These are phyloP conservation scores for Cyberlindnera veronae DNA, from an alignment of 805 yeast genomes.

Conservation along the genomic window DNA sequence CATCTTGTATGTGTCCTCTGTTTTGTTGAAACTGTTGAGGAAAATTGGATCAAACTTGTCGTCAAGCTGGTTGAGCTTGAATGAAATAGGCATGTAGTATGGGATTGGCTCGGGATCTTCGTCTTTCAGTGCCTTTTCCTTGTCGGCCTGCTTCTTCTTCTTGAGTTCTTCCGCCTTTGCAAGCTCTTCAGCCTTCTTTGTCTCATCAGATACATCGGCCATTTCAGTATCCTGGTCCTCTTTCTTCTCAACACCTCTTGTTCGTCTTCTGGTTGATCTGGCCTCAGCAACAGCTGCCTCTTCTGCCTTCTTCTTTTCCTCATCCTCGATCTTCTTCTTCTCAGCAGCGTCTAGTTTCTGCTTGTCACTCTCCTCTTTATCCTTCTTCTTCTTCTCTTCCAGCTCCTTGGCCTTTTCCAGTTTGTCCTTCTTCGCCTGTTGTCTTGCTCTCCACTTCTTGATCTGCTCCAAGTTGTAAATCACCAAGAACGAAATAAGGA, in stretches of 20 bases:
- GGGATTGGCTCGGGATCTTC: slow-evolving; percentile 35
- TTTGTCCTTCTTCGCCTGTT: slow-evolving; percentile 19
- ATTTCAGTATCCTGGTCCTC: neutral
- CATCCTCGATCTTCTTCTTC: slow-evolving; percentile 13
- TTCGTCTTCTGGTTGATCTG: slow-evolving; percentile 13
- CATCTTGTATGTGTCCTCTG: slow-evolving; percentile 49
- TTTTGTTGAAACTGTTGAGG: slow-evolving; percentile 57
- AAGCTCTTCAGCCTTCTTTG: neutral
- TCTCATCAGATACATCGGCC: neutral
- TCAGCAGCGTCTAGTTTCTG: slow-evolving; percentile 12
- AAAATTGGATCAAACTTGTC: slow-evolving; percentile 60
- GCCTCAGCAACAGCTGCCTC: slow-evolving; percentile 22
- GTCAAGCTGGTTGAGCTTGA: slow-evolving; percentile 65
- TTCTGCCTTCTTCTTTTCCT: slow-evolving; percentile 18
- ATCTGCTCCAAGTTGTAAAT: slow-evolving; percentile 27
- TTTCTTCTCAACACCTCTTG: slow-evolving; percentile 4
- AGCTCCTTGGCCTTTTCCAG: slow-evolving; percentile 27
- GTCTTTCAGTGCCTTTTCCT: slow-evolving; percentile 6
- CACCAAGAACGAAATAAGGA: slow-evolving; percentile 36
- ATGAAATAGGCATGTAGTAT: slow-evolving; percentile 57
- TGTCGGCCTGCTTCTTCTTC: slow-evolving; percentile 14
- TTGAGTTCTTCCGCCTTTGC: slow-evolving; percentile 15
- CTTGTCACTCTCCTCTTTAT: slow-evolving; percentile 15
- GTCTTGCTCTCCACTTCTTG: slow-evolving; percentile 23
- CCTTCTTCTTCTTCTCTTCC: slow-evolving; percentile 27